phyloP scores from a whole-genome alignment of 768 basidiomycete species.

The Macrolepiota dolichaula region DNA sequence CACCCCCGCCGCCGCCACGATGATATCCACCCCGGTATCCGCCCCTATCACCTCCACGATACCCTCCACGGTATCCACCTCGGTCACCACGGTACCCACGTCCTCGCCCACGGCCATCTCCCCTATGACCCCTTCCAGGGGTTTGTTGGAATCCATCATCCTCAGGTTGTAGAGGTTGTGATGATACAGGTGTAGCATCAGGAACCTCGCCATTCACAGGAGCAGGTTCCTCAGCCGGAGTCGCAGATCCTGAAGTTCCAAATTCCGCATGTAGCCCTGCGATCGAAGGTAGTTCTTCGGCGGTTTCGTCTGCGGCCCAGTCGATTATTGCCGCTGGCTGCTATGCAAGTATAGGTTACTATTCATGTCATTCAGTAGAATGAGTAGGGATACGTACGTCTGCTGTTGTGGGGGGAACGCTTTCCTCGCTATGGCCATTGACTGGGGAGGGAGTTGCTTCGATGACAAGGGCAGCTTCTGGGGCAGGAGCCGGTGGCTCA shows the following conservation, averaged over 20 bases:
- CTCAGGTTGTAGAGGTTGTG: conserved; percentile 26
- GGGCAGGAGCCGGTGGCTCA: conserved; percentile 24
- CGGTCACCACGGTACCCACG: conserved; percentile 32
- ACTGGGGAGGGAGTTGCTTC: conserved; percentile 15
- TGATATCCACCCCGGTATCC: conserved; percentile 31
- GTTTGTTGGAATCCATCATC: conserved; percentile 64
- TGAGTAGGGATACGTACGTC: conserved; percentile 13
- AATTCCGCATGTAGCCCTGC: conserved; percentile 74
- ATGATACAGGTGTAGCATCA: conserved; percentile 16
- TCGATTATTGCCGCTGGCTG: conserved; percentile 48
- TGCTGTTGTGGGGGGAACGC: conserved; percentile 11
- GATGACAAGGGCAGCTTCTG: conserved; percentile 26
- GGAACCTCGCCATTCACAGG: conserved; percentile 27
- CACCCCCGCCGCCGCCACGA: conserved; percentile 23
- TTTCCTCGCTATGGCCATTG: conserved; percentile 17
- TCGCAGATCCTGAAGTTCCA: conserved; percentile 69
- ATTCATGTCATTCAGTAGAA: not conserved
- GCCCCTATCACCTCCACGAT: conserved; percentile 29
- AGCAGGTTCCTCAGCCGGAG: conserved; percentile 42
- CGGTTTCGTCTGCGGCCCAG: conserved; percentile 81
- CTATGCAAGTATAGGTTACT: not conserved
- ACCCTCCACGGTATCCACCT: conserved; percentile 20
- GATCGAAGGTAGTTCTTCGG: conserved; percentile 77
- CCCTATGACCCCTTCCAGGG: conserved; percentile 10
- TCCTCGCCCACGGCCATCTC: conserved; percentile 44